Percentiles rank a stretch among this genome's conserved stretches.
Conservation (phyloP, 2,329 filamentous ascomycete genomes). For the Sclerotinia sclerotiorum region DNA sequence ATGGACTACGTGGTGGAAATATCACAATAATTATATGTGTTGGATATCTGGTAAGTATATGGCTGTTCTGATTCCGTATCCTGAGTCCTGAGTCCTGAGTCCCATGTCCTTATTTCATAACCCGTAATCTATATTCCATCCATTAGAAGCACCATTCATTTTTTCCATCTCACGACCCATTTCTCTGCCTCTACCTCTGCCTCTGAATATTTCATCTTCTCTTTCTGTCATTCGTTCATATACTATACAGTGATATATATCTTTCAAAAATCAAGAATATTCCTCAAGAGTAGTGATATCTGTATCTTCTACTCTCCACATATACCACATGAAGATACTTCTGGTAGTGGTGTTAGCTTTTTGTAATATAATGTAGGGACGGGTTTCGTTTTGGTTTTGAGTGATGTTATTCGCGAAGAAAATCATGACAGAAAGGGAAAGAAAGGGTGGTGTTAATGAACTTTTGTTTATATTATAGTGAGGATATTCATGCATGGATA, state of each 20-base stretch:
- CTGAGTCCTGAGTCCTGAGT: not conserved
- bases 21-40: no score
- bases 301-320: conserved; percentile 85
- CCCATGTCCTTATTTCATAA: not conserved
- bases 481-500: not conserved
- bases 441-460: not conserved
- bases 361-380: not conserved
- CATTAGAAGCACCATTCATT: not conserved
- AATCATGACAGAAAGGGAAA: no score
- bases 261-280: not conserved
- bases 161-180: no score
- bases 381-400: not conserved
- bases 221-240: no score
- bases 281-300: conserved; percentile 63
- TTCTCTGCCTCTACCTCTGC: no score
- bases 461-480: not conserved
- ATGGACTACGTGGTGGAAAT: not conserved
- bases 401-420: not conserved
- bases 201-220: not conserved
- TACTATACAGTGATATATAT: not conserved
- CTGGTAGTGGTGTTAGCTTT: conserved; percentile 44
- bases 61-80: no score
- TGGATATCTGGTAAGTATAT: no score
- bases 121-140: not conserved
- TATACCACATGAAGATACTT: conserved; percentile 97